These are phyloP conservation scores for Dissophora globulifera DNA, from an alignment of 192 early-diverging fungal species.

Conservation along the genomic window DNA sequence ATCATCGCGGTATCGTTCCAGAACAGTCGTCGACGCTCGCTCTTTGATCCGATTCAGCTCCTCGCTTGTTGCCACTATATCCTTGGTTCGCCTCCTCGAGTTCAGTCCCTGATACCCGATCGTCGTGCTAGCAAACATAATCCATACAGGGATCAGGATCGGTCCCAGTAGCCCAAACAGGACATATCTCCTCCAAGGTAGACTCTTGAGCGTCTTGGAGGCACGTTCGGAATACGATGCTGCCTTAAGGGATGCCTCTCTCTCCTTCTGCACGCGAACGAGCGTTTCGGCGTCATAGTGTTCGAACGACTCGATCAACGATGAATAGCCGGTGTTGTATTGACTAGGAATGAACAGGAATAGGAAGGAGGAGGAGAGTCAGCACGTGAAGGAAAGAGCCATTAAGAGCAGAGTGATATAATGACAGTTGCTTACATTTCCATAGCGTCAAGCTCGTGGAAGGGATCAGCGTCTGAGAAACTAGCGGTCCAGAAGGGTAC, in stretches of 20 bases:
- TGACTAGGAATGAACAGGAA: slow-evolving; percentile 22
- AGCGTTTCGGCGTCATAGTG: slow-evolving; percentile 19
- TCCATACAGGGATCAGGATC: slow-evolving; percentile 51
- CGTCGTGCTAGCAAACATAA: slow-evolving; percentile 43
- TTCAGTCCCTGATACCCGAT: slow-evolving; percentile 50
- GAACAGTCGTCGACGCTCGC: slow-evolving; percentile 3
- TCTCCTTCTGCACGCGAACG: slow-evolving; percentile 12
- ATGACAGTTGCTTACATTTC: slow-evolving; percentile 54
- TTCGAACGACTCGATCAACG: slow-evolving; percentile 52
- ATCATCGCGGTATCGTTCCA: slow-evolving; percentile 27
- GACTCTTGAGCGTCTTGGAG: slow-evolving; percentile 3
- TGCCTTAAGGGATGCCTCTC: slow-evolving; percentile 8
- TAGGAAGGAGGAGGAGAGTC: neutral
- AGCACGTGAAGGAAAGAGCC: neutral
- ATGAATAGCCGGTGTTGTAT: slow-evolving; percentile 34
- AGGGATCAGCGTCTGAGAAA: slow-evolving; percentile 59
- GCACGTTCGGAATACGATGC: slow-evolving; percentile 20
- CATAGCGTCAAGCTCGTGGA: slow-evolving; percentile 49
- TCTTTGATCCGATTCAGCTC: slow-evolving; percentile 16
- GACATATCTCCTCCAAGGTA: slow-evolving; percentile 41
- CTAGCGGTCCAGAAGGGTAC: slow-evolving; percentile 72
- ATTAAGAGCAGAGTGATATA: neutral
- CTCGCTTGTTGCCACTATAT: slow-evolving; percentile 2
- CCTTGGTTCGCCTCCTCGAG: slow-evolving; percentile 45
- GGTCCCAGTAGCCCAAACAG: slow-evolving; percentile 36